Evolutionary conservation across 306 rosid species (phyloP), one percentile per base, ranked within the genome.

Genomic region (Malus sieversii): DNA sequence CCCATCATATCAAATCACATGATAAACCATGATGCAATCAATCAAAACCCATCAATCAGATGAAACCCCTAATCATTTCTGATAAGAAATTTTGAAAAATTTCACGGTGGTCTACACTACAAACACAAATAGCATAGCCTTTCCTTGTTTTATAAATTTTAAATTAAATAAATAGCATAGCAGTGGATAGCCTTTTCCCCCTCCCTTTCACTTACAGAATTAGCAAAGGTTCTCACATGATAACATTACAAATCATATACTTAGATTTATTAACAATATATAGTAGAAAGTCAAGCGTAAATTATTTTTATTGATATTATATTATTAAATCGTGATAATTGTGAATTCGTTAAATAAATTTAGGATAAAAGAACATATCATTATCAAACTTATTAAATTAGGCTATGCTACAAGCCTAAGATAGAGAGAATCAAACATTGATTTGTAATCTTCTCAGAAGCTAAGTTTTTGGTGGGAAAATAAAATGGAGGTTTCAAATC

Each of bases 1-100:
- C 33, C n/a, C n/a, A 32, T 30, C 38, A 22, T 77, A 79, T 81
- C n/a, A 73, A 6, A 30, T 71, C 46, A 33, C 1, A 63, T 63
- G 70, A 19, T 14, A 14, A 48, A 48, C 14, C 76, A 15, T 68
- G 80, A 71, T 73, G 83, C 73, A 83, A 71, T 75, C 80, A 73
- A 84, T 66, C 48, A 19, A 66, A 81, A 42, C 60, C 76, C 78
- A 61, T 79, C 83, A 76, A 78, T 85, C 85, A 87, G 77, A 78
- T 87, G 80, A 76, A 76, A 82, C 62, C 77, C 81, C 77, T 84
- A 87, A 91, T 87, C 87, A 91, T 89, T 89, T 86, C 70, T 77
- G 82, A 82, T 72, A 55, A 66, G 82, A 86, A 80, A 77, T 82
- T 84, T 79, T 48, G 19, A 48, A 48, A 42, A 81, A 63, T 74